A percentile compares a stretch with the other conserved stretches of the same genome.
These are phyloP conservation scores for Puccinia triticina DNA, from an alignment of 1,284 basidiomycete genomes.

Conservation along the genomic window DNA sequence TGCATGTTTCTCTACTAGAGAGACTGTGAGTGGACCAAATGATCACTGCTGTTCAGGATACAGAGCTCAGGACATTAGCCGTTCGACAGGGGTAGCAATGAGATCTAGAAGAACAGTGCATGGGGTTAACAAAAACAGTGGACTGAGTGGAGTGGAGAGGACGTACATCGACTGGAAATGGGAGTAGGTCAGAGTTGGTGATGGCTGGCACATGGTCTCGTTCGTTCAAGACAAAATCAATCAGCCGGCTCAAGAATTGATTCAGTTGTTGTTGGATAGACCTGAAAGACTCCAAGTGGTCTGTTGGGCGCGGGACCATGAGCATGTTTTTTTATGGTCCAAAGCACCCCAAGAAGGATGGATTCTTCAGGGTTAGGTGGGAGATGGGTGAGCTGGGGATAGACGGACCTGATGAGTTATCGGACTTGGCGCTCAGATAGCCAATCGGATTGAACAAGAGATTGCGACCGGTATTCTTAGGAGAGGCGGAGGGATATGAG, in stretches of 20 bases:
- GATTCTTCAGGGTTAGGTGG: too few relatives aligned
- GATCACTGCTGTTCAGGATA: too few relatives aligned
- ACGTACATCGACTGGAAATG: slow-evolving; percentile 46
- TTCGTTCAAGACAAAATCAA: slow-evolving; percentile 37
- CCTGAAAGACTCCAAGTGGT: background rate
- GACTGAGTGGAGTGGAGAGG: background rate
- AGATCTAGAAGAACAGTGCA: background rate
- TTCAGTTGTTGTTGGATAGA: slow-evolving; percentile 35
- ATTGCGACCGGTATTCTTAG: background rate
- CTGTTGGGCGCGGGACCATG: background rate
- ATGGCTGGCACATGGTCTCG: slow-evolving; percentile 44
- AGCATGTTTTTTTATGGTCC: background rate
- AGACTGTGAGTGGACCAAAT: too few relatives aligned
- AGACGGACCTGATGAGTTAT: background rate
- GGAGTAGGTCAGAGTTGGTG: slow-evolving; percentile 35
- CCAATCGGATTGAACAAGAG: slow-evolving; percentile 26
- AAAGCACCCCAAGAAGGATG: too few relatives aligned
- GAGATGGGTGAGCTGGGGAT: background rate
- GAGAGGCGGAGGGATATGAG: background rate
- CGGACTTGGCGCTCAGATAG: background rate
- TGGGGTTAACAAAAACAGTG: too few relatives aligned
- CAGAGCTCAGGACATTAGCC: background rate
- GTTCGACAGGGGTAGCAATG: background rate
- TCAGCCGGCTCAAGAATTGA: slow-evolving; percentile 1
- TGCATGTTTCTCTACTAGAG: too few relatives aligned